Evolutionary conservation across 495 filamentous ascomycete species (phyloP).

Genomic region (Tuber calosporum): DNA sequence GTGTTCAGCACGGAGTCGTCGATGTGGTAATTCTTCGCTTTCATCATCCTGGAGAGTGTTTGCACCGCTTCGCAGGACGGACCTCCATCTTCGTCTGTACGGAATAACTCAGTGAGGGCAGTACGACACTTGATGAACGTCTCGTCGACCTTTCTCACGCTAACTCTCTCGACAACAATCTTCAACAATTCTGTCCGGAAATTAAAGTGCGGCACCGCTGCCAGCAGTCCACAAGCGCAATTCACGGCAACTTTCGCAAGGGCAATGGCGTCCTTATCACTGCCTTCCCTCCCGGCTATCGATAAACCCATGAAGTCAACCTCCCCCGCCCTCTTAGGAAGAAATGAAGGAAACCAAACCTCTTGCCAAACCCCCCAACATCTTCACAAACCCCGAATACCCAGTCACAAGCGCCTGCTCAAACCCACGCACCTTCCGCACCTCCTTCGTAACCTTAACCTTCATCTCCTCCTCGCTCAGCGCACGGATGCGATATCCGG

Average conservation of each 20-base stretch:
- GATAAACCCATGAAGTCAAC: slow-evolving; percentile 10
- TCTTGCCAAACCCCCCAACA: slow-evolving; percentile 54
- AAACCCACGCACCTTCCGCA: slow-evolving; percentile 67
- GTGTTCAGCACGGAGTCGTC: slow-evolving; percentile 82
- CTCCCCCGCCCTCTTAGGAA: background rate
- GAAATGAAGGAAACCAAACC: slow-evolving; percentile 20
- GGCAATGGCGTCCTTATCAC: slow-evolving; percentile 12
- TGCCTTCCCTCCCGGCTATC: slow-evolving; percentile 2
- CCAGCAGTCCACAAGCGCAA: slow-evolving; percentile 72
- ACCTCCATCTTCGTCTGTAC: slow-evolving; percentile 78
- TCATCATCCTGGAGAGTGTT: slow-evolving; percentile 89
- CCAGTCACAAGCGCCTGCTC: slow-evolving; percentile 74
- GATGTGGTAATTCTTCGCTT: slow-evolving; percentile 65
- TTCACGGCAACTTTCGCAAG: slow-evolving; percentile 68
- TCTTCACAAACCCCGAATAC: slow-evolving; percentile 76
- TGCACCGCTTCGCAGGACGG: slow-evolving; percentile 80
- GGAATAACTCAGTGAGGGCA: slow-evolving; percentile 72
- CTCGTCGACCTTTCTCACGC: slow-evolving; percentile 57
- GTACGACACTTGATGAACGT: slow-evolving; percentile 72
- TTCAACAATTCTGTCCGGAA: slow-evolving; percentile 78
- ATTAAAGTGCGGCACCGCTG: slow-evolving; percentile 89
- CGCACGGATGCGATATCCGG: slow-evolving; percentile 88
- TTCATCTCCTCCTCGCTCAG: slow-evolving; percentile 61
- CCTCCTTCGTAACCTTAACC: slow-evolving; percentile 84
- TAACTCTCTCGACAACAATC: slow-evolving; percentile 76